These are phyloP conservation scores for Penicillium sp. DNA, from an alignment of 2,329 filamentous ascomycete species.

Conservation along the genomic window DNA sequence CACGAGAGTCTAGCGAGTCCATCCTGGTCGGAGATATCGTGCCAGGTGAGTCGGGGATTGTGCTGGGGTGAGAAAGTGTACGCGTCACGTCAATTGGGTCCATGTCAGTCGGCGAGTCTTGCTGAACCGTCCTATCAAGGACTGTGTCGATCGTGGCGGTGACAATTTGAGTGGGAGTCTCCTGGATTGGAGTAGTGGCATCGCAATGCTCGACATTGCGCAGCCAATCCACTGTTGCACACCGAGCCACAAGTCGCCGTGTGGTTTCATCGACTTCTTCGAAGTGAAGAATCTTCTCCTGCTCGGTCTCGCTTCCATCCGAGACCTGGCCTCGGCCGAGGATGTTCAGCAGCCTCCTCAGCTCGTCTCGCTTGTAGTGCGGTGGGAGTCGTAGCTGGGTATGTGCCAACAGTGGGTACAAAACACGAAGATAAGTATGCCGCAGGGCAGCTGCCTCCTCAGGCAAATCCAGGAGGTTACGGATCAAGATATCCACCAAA, in stretches of 20 bases:
- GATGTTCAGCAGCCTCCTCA: constrained; percentile 73
- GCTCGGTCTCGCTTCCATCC: constrained; percentile 44
- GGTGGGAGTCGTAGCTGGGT: constrained; percentile 85
- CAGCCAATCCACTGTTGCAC: constrained; percentile 51
- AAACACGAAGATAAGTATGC: constrained; percentile 91
- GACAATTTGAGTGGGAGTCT: constrained; percentile 12
- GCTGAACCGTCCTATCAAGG: constrained; percentile 15
- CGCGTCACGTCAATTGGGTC: constrained; percentile 39
- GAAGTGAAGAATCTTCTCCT: constrained; percentile 52
- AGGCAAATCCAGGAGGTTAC: constrained; percentile 93
- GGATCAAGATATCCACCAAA: constrained; percentile 90
- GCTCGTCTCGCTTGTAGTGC: constrained; percentile 88
- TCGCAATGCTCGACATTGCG: constrained; percentile 32
- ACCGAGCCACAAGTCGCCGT: constrained; percentile 49
- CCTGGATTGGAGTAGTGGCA: constrained; percentile 15
- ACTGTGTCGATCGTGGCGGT: constrained; percentile 25
- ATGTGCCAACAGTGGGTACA: constrained; percentile 87
- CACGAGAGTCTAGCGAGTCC: constrained; percentile 35
- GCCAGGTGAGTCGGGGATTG: constrained; percentile 44
- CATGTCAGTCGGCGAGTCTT: constrained; percentile 25
- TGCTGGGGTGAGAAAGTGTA: constrained; percentile 37
- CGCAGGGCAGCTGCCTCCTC: constrained; percentile 73
- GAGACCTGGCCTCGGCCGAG: constrained; percentile 74
- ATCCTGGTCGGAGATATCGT: constrained; percentile 47
- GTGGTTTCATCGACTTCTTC: constrained; percentile 54